Evolutionary conservation across 495 filamentous ascomycete species (phyloP), one percentile per base, ranked within the genome.

Genomic region (Penicillium silybi): DNA sequence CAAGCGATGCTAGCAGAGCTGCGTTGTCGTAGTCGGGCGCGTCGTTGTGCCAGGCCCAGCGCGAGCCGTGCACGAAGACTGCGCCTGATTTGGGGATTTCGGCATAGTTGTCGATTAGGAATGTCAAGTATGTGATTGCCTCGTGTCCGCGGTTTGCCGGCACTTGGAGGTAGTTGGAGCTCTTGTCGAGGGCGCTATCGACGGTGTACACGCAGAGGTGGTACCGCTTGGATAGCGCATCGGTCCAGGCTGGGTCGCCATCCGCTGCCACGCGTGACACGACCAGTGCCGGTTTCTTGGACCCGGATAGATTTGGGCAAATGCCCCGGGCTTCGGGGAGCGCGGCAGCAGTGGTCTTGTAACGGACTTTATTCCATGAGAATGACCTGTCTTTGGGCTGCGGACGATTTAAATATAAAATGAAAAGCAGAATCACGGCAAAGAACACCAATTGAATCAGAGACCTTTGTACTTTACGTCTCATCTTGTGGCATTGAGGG

Each of bases 61-160:
- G 64, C 3, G 64, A 70, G 15, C 71, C 71, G 44, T 77, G 74
- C 3, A 73, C 59, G 41, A 77, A 76, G n/a, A 77, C 72, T 0
- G 66, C 68, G 0, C 72, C 72, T 0, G 64, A 46, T 3, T 59
- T 74, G 13, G 83, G 81, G 26, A 88, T 73, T 1, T 71, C 46
- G 48, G 78, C 74, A 66, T 87, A 87, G 61, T 84, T 80, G 63
- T 86, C 83, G 57, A 85, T 80, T 41, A 88, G 70, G 64, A 84
- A 87, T 20, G 78, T 85, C 15, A 85, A 71, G 63, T 88, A 88
- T 8, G 79, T 70, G 70, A 86, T 81, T 40, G 80, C 83, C 58
- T 89, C 85, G 53, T 87, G 81, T 32, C 83, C 85, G 58, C 85
- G 84, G 54, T 85, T 85, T 40, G 75, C 70, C 4, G 81, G 82